Conservation (phyloP, 1,284 basidiomycete species). For the Erythrobasidium hasegawianum region DNA sequence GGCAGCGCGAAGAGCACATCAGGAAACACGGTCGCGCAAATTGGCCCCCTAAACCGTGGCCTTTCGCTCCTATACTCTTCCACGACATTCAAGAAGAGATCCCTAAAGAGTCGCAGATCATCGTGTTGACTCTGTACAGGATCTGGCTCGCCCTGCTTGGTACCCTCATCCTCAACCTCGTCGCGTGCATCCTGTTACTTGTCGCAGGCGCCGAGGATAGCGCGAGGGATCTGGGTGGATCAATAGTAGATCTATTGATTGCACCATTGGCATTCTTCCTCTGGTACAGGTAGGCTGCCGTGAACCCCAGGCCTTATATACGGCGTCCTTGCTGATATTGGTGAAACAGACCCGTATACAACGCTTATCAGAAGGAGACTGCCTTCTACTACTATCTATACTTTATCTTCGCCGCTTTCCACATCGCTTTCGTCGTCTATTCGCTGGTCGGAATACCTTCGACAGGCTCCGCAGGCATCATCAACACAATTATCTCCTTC, state of each 20-base stretch:
- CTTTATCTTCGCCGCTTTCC: conserved; percentile 91
- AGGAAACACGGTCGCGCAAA: conserved; percentile 71
- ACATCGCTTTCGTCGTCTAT: conserved; percentile 82
- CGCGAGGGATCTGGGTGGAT: conserved; percentile 25
- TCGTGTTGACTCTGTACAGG: conserved; percentile 76
- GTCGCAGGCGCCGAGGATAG: conserved; percentile 55
- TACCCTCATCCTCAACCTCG: conserved; percentile 82
- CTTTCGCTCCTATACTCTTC: conserved; percentile 81
- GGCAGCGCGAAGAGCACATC: conserved; percentile 30
- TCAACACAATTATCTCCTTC: conserved; percentile 61
- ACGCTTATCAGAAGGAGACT: conserved; percentile 79
- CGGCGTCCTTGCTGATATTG: no score
- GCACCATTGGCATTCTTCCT: conserved; percentile 53
- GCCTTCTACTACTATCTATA: conserved; percentile 63
- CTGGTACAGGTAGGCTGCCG: conserved; percentile 48
- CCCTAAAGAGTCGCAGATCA: conserved; percentile 69
- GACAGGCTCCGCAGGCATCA: conserved; percentile 91
- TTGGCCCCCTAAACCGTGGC: conserved; percentile 61
- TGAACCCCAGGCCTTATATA: no score
- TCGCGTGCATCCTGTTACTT: conserved; percentile 83
- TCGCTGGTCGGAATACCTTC: conserved; percentile 53
- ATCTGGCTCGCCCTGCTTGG: conserved; percentile 54
- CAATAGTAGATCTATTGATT: conserved; percentile 70
- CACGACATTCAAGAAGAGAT: conserved; percentile 89
- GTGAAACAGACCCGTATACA: conserved; percentile 33